phyloP scores from a whole-genome alignment of 2,329 filamentous ascomycete species.

The Exophiala aquamarina region DNA sequence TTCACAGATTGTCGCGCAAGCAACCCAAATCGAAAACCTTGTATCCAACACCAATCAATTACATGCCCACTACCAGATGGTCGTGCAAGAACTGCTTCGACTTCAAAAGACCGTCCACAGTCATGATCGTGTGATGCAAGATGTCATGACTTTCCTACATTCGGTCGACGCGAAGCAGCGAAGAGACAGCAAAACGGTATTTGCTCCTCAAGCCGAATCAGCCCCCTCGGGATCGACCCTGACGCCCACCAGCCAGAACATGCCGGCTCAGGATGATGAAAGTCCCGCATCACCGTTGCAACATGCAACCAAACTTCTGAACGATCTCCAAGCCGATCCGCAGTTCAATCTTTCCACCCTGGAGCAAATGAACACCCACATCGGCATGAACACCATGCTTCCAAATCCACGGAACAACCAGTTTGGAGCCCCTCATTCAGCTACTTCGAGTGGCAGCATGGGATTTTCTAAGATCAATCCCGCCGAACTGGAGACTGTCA shows the following conservation, averaged over 20 bases:
- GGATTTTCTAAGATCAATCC: slow-evolving; percentile 49
- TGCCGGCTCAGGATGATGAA: slow-evolving; percentile 56
- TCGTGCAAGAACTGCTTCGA: slow-evolving; percentile 63
- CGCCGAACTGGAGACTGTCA: slow-evolving; percentile 66
- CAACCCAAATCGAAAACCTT: slow-evolving; percentile 86
- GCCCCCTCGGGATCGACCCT: slow-evolving; percentile 38
- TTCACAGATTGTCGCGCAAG: slow-evolving; percentile 82
- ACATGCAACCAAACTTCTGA: slow-evolving; percentile 65
- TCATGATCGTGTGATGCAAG: slow-evolving; percentile 70
- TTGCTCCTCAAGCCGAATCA: slow-evolving; percentile 43
- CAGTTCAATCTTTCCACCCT: slow-evolving; percentile 64
- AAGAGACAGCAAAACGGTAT: slow-evolving; percentile 56
- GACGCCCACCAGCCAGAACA: slow-evolving; percentile 45
- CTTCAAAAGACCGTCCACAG: slow-evolving; percentile 70
- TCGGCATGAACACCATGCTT: slow-evolving; percentile 10
- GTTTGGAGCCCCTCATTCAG: slow-evolving; percentile 45
- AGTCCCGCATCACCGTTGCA: slow-evolving; percentile 65
- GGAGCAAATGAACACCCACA: slow-evolving; percentile 58
- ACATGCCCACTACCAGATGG: slow-evolving; percentile 63
- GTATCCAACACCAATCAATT: slow-evolving; percentile 84
- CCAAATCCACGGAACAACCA: slow-evolving; percentile 49
- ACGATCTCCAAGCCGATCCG: slow-evolving; percentile 64
- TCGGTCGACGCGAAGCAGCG: slow-evolving; percentile 64
- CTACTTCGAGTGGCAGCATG: slow-evolving; percentile 51
- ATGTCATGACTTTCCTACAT: slow-evolving; percentile 68